Evolutionary conservation across 208 protist genomes (phyloP), one percentile per base, ranked within the genome.

Genomic region (Angomonas ambiguus): DNA sequence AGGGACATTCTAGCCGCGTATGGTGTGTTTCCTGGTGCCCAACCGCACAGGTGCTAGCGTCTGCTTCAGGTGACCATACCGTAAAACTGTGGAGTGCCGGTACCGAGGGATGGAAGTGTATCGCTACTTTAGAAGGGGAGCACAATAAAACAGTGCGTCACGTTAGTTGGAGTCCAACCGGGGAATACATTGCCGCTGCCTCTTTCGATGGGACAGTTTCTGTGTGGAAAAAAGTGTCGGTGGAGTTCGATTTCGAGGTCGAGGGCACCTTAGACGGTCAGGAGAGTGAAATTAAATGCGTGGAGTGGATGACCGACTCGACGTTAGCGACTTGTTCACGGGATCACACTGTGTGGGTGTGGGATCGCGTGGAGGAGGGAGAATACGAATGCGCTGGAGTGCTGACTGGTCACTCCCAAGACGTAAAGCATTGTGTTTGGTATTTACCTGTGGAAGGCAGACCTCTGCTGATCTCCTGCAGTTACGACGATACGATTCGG

Each of bases 201-300:
- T 91, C 82, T 16, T 96, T 96, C 65, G 91, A 94, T 41, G 76
- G 85, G 65, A 92, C 86, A 1, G 85, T 75, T 25, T 88, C 72
- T 30, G 82, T 95, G 35, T 95, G 87, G 85, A 76, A 75, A 35
- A 74, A 83, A 33, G 31, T 62, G 4, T 70, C 58, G 0, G 65
- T 69, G 20, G 57, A 34, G 24, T 86, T 76, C 57, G 72, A 75
- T n/a, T 90, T 90, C 56, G 80, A 83, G 31, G 63, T 93, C 16
- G 88, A 94, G 67, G 79, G 78, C 55, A 61, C 89, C 31, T 80
- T 92, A 28, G 86, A 97, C 55, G 94, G 91, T 5, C 94, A 97
- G 70, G 92, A 97, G 67, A 95, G 80, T 66, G 94, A 97, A 64
- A 80, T 97, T 20, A 97, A 97, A 78, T 93, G 85, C 68, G 87